These are phyloP conservation scores for Suillus plorans DNA, from an alignment of 768 basidiomycete genomes.

Conservation along the genomic window DNA sequence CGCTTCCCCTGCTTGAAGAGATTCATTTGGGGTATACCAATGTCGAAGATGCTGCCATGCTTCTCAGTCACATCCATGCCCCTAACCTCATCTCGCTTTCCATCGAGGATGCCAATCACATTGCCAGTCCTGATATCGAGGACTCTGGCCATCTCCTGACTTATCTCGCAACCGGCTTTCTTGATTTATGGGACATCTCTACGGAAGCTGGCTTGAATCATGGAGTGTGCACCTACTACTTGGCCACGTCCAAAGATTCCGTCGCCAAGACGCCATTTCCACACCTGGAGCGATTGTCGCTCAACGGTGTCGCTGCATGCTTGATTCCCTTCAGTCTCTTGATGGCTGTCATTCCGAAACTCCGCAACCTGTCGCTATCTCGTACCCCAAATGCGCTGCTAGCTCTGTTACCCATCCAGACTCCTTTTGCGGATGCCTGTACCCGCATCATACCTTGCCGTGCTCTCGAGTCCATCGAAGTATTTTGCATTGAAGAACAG, in stretches of 20 bases:
- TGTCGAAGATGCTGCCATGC: constrained; percentile 33
- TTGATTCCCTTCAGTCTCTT: constrained; percentile 16
- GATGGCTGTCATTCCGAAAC: constrained; percentile 17
- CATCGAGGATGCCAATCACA: constrained; percentile 47
- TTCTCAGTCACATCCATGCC: constrained; percentile 43
- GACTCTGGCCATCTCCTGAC: constrained; percentile 39
- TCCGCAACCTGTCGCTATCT: constrained; percentile 21
- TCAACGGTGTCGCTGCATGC: constrained; percentile 39
- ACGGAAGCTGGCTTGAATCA: neutral
- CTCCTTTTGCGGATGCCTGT: constrained; percentile 9
- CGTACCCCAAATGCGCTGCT: constrained; percentile 16
- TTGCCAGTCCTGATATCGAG: constrained; percentile 38
- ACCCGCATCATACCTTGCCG: constrained; percentile 8
- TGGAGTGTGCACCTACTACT: neutral
- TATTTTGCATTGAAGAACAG: constrained; percentile 17
- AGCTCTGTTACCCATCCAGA: constrained; percentile 19
- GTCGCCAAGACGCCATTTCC: constrained; percentile 31
- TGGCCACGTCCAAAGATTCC: constrained; percentile 15
- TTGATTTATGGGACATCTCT: neutral
- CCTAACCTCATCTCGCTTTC: constrained; percentile 37
- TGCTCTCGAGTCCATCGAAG: constrained; percentile 11
- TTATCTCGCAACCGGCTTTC: constrained; percentile 27
- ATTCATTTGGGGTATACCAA: constrained; percentile 48
- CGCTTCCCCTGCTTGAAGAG: constrained; percentile 38
- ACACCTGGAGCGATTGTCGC: constrained; percentile 34